phyloP scores from a whole-genome alignment of 108 stramenopile genomes.

The Epipyxis sp. region DNA sequence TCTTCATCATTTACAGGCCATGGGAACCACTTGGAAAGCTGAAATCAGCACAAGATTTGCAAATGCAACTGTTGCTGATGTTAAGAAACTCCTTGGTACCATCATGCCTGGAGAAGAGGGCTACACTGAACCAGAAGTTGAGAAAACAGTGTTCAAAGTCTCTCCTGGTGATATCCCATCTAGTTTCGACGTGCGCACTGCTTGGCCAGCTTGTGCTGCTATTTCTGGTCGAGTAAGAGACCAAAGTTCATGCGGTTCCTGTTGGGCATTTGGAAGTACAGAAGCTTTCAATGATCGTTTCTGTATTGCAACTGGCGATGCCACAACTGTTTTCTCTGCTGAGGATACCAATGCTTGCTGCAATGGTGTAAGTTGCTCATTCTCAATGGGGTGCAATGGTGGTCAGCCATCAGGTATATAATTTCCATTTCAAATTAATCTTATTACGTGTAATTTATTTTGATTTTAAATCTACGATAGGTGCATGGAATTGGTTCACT shows the following conservation, averaged over 20 bases:
- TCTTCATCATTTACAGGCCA: neutral
- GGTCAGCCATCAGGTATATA: conserved; percentile 59
- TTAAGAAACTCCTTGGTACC: neutral
- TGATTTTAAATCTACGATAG: too few species aligned
- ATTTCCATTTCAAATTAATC: too few species aligned
- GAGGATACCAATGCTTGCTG: conserved; percentile 28
- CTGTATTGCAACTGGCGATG: conserved; percentile 42
- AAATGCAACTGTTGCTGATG: conserved; percentile 9
- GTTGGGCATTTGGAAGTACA: conserved; percentile 63
- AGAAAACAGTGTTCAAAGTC: conserved; percentile 48
- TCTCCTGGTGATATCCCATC: conserved; percentile 36
- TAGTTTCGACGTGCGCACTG: conserved; percentile 52
- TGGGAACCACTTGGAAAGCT: conserved; percentile 21
- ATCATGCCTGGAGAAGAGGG: conserved; percentile 24
- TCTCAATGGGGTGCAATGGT: conserved; percentile 64
- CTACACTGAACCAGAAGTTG: neutral
- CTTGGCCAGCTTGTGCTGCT: conserved; percentile 54
- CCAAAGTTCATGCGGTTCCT: conserved; percentile 60
- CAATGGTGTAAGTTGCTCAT: conserved; percentile 10
- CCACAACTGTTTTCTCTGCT: conserved; percentile 29
- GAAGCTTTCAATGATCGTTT: conserved; percentile 61
- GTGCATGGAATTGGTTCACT: conserved; percentile 59
- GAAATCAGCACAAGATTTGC: neutral
- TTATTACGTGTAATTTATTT: too few species aligned
- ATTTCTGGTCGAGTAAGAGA: conserved; percentile 53